Evolutionary conservation across 345 rosid species (phyloP), one percentile per base, ranked within the genome.

Genomic region (Cardamine chenopodiifolia): DNA sequence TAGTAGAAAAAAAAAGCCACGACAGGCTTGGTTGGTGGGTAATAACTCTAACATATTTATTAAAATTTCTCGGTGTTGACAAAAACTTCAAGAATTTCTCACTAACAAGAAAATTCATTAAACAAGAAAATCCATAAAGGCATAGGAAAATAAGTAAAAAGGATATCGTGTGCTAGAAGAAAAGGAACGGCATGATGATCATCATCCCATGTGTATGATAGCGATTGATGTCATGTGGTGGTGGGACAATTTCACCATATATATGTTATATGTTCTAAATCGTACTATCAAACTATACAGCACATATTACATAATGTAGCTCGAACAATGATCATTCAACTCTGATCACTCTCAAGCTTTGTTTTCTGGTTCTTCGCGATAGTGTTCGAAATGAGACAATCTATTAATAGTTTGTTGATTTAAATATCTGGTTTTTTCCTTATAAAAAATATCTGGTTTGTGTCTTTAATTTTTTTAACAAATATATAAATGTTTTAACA

Each of bases 151-250:
- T 25, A 68, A 61, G 70, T 60, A 42, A 52, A 69, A 69, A 76
- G 17, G 57, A 40, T 62, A 28, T 70, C 71, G 70, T 69, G 70
- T 62, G 79, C 18, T 62, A 20, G 59, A 70, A 76, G 70, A 54
- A 69, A 76, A 62, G 61, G 50, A 44, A 54, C 4, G 52, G 42
- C 75, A 70, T 62, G 52, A 60, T 61, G 29, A 50, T 68, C 34
- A 50, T 68, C 34, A 52, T 64, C 68, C 59, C 79, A 76, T 76
- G 79, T 76, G 75, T 34, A 13, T 53, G 74, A 76, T 68, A 52
- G 50, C 32, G 74, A 76, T 69, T 62, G 18, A 62, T 44, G 65
- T 63, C 71, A 76, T 76, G 75, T 76, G 75, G 71, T 76, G 60
- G 75, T 70, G 75, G 75, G 66, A 34, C 80, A 23, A 59, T 70